phyloP scores from a whole-genome alignment of 495 filamentous ascomycete species.

The Bathelium albidoporum region DNA sequence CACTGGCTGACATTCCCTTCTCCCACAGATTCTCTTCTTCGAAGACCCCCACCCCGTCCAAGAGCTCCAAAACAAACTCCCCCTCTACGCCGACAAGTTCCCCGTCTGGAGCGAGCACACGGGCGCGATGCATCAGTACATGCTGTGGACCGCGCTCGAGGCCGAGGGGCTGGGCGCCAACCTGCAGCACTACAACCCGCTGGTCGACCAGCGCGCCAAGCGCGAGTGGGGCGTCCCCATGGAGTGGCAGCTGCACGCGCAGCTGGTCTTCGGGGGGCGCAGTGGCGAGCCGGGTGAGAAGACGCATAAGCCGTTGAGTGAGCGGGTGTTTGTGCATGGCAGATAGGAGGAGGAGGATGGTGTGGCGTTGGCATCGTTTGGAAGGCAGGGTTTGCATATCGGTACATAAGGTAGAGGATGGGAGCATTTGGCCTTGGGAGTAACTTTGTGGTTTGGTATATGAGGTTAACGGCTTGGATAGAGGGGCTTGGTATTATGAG shows the following conservation, averaged over 20 bases:
- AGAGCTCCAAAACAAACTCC: conserved; percentile 42
- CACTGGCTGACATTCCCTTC: neutral
- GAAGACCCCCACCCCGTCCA: conserved; percentile 45
- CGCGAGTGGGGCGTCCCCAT: conserved; percentile 47
- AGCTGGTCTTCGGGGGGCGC: conserved; percentile 26
- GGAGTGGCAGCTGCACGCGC: conserved; percentile 46
- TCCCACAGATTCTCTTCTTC: conserved; percentile 50
- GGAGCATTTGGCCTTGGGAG: too few relatives aligned
- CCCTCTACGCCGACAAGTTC: conserved; percentile 52
- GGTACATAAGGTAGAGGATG: too few relatives aligned
- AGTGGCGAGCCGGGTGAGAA: conserved; percentile 41
- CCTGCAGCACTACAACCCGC: conserved; percentile 65
- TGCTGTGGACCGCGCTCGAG: conserved; percentile 56
- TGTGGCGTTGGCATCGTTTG: neutral
- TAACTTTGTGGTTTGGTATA: too few relatives aligned
- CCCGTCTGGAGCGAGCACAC: conserved; percentile 51
- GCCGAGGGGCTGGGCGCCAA: conserved; percentile 61
- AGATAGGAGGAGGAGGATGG: conserved; percentile 7
- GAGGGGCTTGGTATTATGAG: too few relatives aligned
- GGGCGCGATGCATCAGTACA: conserved; percentile 57
- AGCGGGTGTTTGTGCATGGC: conserved; percentile 37
- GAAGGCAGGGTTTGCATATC: too few relatives aligned
- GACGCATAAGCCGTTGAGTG: conserved; percentile 44
- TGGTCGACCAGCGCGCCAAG: conserved; percentile 48
- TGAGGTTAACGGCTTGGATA: too few relatives aligned